Evolutionary conservation across 495 filamentous ascomycete species (phyloP), one percentile per base, ranked within the genome.

Genomic region (Aspergillus egyptiacus): DNA sequence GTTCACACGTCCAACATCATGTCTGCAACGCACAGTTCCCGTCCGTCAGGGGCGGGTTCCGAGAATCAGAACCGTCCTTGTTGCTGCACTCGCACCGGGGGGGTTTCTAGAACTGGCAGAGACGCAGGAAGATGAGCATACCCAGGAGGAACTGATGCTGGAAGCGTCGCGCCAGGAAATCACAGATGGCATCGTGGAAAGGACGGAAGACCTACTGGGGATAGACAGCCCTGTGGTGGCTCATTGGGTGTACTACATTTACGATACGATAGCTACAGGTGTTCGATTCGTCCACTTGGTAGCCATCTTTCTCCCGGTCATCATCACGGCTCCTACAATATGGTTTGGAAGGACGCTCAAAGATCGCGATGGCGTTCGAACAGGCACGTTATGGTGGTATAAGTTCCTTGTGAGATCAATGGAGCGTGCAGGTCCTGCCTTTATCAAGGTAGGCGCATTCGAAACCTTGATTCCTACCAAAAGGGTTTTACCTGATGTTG

Each of bases 361-460:
- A 3, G 69, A 77, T n/a, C 74, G 72, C 33, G 79, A 84, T 55
- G 79, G 83, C 46, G 84, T 91, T 62, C 77, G 86, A 35, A 70
- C 68, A 14, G 94, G 93, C 14, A 89, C 91, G 9, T 53, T 97
- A 10, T 95, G 88, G 91, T 99, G 93, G 94, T 97, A 96, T 72
- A 74, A 69, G 1, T 95, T 96, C 61, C 64, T 99, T 32, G 88
- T 97, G 5, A 78, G 74, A 43, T 75, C 83, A 2, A 96, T 99
- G 94, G 94, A 99, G 66, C 78, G 82, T 50, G 89, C 91, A 27
- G 94, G 94, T 5, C 90, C 94, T 27, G 91, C 94, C 0, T 99
- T 97, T 59, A 97, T 99, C 71, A 99, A 99, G 81, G 90, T 93
- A 68, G 24, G 64, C 28, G 8, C 23, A 2, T 46, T 9, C 19